Evolutionary conservation across 495 filamentous ascomycete species (phyloP).

Genomic region (Podospora tetraspora): DNA sequence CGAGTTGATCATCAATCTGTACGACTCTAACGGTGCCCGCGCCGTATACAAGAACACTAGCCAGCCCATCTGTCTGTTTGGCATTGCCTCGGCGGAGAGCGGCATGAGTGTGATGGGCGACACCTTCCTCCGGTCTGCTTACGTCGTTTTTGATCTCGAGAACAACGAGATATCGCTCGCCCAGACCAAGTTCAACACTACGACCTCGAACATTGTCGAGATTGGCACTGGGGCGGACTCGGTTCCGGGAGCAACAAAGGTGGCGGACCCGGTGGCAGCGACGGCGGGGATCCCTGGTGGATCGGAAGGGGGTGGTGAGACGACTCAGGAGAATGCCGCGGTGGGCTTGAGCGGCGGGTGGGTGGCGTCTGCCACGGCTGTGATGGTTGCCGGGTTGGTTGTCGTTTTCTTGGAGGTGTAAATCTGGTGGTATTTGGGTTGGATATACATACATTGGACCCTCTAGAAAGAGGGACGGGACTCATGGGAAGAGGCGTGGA

Average conservation of each 20-base stretch:
- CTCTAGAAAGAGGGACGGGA: neutral
- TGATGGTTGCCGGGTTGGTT: neutral
- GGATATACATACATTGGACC: neutral
- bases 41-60: constrained; percentile 56
- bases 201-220: constrained; percentile 58
- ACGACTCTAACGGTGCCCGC: constrained; percentile 40
- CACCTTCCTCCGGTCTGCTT: constrained; percentile 87
- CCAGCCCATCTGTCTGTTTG: constrained; percentile 61
- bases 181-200: constrained; percentile 77
- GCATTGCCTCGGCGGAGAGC: constrained; percentile 64
- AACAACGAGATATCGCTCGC: constrained; percentile 88
- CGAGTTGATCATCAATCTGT: constrained; percentile 70
- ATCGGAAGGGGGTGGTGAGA: neutral
- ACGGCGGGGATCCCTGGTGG: constrained; percentile 31
- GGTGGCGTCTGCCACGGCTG: neutral
- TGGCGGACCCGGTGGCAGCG: constrained; percentile 58
- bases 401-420: neutral
- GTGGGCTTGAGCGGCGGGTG: neutral
- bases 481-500: neutral
- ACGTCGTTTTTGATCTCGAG: constrained; percentile 83
- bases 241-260: constrained; percentile 67
- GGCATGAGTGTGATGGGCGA: constrained; percentile 75
- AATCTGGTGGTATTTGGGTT: neutral
- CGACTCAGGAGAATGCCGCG: neutral
- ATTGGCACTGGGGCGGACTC: constrained; percentile 59